Evolutionary conservation across 139 green algal genomes (phyloP).

Genomic region (Auxenochlorella protothecoides): DNA sequence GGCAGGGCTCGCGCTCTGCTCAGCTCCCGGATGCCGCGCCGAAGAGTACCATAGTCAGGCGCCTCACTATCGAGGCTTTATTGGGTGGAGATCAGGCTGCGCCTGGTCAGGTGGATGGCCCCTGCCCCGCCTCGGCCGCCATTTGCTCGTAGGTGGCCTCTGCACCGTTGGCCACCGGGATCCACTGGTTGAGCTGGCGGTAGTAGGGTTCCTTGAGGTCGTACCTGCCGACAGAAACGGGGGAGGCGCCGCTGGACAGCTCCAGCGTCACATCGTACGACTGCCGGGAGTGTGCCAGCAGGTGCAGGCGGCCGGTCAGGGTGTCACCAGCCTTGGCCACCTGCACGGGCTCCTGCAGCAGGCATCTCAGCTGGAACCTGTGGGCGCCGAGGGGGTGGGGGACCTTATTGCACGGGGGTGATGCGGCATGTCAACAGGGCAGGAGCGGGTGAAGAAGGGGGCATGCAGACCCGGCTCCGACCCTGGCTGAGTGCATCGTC

Average conservation of each 20-base stretch:
- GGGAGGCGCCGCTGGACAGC: not conserved
- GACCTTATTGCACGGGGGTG: not conserved
- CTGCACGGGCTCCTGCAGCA: constrained; percentile 54
- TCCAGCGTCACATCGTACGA: constrained; percentile 55
- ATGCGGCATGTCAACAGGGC: too few relatives aligned
- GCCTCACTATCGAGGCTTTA: too few relatives aligned
- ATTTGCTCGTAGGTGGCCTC: too few relatives aligned
- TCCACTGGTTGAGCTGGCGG: constrained; percentile 40
- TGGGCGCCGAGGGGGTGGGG: not conserved
- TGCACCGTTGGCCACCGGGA: not conserved
- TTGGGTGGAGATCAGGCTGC: too few relatives aligned
- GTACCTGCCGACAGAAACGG: constrained; percentile 36
- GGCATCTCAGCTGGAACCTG: constrained; percentile 78
- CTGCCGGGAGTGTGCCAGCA: constrained; percentile 63
- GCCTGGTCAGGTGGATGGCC: too few relatives aligned
- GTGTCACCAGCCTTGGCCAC: constrained; percentile 23
- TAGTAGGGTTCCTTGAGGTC: constrained; percentile 92
- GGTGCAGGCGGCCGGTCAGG: constrained; percentile 43
- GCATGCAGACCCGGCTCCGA: too few relatives aligned
- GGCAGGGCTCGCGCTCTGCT: too few relatives aligned
- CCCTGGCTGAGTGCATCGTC: not conserved
- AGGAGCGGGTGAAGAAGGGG: too few relatives aligned
- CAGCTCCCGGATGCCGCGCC: too few relatives aligned
- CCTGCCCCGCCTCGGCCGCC: too few relatives aligned
- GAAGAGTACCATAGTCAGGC: too few relatives aligned